Conservation (phyloP, 2,329 filamentous ascomycete genomes). For the Trichoderma sp. region DNA sequence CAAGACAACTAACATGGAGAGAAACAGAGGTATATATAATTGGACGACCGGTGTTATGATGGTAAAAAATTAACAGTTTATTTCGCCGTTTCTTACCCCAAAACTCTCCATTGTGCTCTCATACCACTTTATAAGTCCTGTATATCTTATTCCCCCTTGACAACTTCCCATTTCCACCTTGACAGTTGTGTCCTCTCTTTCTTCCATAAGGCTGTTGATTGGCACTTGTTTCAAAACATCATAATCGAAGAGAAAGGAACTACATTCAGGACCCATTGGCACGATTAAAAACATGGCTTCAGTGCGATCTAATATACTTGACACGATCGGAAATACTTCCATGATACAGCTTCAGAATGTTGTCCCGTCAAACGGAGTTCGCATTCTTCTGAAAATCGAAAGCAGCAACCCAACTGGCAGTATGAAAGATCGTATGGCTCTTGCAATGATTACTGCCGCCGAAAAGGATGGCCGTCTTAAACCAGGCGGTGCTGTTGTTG, state of each 20-base stretch:
- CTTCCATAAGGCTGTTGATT: background rate
- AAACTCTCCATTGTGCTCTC: background rate
- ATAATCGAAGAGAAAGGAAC: background rate
- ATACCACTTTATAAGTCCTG: background rate
- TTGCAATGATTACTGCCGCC: conserved; percentile 14
- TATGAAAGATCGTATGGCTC: conserved; percentile 16
- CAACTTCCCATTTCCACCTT: too few relatives aligned
- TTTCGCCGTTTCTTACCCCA: background rate
- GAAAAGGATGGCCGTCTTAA: conserved; percentile 7
- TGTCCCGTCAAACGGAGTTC: background rate
- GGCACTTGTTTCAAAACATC: background rate
- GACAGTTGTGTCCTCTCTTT: too few relatives aligned
- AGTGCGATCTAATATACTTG: background rate
- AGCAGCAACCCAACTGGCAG: conserved; percentile 7
- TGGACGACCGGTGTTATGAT: background rate
- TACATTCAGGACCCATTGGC: background rate
- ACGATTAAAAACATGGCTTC: background rate
- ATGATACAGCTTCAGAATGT: background rate
- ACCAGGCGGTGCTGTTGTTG: conserved; percentile 7
- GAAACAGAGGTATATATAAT: background rate
- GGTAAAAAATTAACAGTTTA: background rate
- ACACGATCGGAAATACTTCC: conserved; percentile 1
- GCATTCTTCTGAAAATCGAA: conserved; percentile 4
- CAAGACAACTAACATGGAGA: background rate
- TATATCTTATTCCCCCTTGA: background rate